phyloP scores from a whole-genome alignment of 179 eudicot genomes.

The Gypsophila paniculata region DNA sequence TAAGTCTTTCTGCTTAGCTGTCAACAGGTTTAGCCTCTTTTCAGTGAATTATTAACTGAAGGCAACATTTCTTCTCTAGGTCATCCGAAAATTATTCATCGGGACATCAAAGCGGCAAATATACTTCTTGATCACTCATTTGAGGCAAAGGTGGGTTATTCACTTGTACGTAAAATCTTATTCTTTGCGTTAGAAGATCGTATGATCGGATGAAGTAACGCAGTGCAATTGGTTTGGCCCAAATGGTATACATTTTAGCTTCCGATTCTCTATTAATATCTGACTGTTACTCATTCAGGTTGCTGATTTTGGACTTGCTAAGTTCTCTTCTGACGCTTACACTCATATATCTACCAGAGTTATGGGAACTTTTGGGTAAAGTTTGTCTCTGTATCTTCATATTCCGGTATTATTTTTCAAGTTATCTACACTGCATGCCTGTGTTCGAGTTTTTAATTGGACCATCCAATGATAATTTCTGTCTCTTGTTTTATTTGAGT shows the following conservation, averaged over 20 bases:
- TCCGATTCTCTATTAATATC: neutral
- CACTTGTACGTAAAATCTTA: neutral
- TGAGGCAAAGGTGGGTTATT: constrained; percentile 65
- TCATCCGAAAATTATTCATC: constrained; percentile 87
- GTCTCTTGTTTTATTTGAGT: too few relatives aligned
- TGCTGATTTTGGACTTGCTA: constrained; percentile 97
- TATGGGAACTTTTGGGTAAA: constrained; percentile 97
- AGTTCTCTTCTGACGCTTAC: constrained; percentile 62
- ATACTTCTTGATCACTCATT: constrained; percentile 76
- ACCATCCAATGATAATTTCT: neutral
- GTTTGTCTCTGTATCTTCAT: constrained; percentile 11
- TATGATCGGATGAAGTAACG: neutral
- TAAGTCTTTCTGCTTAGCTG: constrained; percentile 36
- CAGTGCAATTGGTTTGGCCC: neutral
- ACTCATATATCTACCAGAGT: constrained; percentile 90
- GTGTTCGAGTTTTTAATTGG: neutral
- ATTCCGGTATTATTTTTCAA: neutral
- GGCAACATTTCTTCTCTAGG: constrained; percentile 38
- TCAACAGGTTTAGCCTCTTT: neutral
- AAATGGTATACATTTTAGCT: neutral
- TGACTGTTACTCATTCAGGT: constrained; percentile 45
- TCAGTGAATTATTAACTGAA: neutral
- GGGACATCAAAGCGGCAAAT: constrained; percentile 86
- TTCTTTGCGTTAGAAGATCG: neutral
- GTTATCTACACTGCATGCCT: neutral